phyloP scores from a whole-genome alignment of 169 alveolate genomes.

The Plasmodium gaboni region DNA sequence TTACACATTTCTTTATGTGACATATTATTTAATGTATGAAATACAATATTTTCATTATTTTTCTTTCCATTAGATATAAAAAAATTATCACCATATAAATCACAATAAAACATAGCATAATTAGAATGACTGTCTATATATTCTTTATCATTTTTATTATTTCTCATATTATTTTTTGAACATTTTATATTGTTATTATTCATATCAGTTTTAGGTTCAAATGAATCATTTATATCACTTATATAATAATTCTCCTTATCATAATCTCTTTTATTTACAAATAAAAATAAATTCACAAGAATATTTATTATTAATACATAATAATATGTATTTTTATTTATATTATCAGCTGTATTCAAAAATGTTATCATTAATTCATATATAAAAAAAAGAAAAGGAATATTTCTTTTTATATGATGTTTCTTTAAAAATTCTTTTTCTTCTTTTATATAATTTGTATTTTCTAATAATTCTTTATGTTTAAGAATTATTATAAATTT shows the following conservation, averaged over 20 bases:
- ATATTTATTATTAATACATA: constrained; percentile 35
- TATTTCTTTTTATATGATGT: constrained; percentile 6
- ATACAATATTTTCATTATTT: constrained; percentile 8
- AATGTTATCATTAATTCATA: constrained; percentile 30
- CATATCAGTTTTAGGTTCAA: background rate
- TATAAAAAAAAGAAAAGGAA: constrained; percentile 62
- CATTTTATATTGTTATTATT: background rate
- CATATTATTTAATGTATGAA: constrained; percentile 1
- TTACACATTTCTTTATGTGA: constrained; percentile 3
- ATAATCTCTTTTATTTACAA: background rate
- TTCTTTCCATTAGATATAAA: constrained; percentile 12
- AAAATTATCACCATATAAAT: constrained; percentile 10
- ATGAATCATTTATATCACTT: background rate
- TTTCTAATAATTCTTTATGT: constrained; percentile 25
- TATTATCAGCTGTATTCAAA: background rate
- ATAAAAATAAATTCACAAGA: constrained; percentile 22
- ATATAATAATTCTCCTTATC: background rate
- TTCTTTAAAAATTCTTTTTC: constrained; percentile 17
- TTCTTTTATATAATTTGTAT: constrained; percentile 13
- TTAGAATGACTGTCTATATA: background rate
- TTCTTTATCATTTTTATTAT: background rate
- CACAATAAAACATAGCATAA: constrained; percentile 17
- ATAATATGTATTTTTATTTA: constrained; percentile 19
- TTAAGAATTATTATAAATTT: constrained; percentile 42
- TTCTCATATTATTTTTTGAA: background rate